phyloP scores from a whole-genome alignment of 2,329 filamentous ascomycete genomes.

The Colletotrichum agaves region DNA sequence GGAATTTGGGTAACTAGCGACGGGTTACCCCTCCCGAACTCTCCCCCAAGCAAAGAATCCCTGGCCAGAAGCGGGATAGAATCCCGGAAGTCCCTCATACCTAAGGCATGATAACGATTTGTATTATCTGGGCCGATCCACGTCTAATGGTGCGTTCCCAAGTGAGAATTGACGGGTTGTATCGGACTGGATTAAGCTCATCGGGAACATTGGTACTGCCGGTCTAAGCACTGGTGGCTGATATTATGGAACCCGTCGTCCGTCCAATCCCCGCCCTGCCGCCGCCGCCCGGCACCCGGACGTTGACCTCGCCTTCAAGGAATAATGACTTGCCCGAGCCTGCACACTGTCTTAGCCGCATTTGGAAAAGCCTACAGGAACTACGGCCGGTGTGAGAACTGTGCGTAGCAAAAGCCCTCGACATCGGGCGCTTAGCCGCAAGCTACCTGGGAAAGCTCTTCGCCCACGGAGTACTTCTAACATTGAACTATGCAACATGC shows the following conservation, averaged over 20 bases:
- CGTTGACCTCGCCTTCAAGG: background rate
- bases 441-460: too few relatives aligned
- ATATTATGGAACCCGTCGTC: background rate
- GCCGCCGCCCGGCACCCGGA: conserved; percentile 6
- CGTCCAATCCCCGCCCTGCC: background rate
- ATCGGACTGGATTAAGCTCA: conserved; percentile 18
- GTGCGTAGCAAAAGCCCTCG: background rate
- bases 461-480: too few relatives aligned
- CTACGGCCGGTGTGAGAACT: background rate
- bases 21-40: conserved; percentile 8
- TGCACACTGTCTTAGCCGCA: background rate
- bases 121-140: background rate
- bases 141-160: background rate
- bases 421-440: background rate
- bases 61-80: conserved; percentile 6
- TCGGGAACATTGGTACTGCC: conserved; percentile 7
- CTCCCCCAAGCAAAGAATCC: background rate
- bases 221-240: background rate
- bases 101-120: background rate
- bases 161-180: background rate
- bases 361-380: background rate
- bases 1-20: conserved; percentile 24
- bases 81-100: conserved; percentile 8
- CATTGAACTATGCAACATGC: background rate
- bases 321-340: background rate